Percentiles rank a stretch among this genome's conserved stretches.
These are phyloP conservation scores for Mortierella sp. DNA, from an alignment of 371 early-diverging fungal species.

Conservation along the genomic window DNA sequence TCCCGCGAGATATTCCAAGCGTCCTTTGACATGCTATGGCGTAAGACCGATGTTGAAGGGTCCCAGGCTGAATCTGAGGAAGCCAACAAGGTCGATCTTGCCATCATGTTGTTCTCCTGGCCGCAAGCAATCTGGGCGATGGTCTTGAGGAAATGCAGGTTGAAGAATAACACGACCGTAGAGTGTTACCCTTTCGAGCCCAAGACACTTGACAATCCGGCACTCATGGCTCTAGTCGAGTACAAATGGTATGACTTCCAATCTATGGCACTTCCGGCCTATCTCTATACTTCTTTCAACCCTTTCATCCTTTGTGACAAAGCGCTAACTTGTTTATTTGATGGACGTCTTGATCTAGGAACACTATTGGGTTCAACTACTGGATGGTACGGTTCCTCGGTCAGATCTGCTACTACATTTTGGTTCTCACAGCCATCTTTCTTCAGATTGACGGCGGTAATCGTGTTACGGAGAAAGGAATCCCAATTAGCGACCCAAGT, in stretches of 20 bases:
- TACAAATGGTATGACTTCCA: slow-evolving; percentile 20
- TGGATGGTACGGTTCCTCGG: slow-evolving; percentile 5
- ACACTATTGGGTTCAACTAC: slow-evolving; percentile 19
- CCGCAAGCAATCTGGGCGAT: background rate
- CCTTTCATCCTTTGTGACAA: too few species aligned
- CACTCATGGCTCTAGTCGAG: slow-evolving; percentile 18
- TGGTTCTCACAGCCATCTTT: slow-evolving; percentile 7
- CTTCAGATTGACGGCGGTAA: slow-evolving; percentile 5
- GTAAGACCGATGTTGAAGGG: background rate
- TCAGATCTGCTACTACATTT: slow-evolving; percentile 8
- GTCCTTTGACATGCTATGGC: slow-evolving; percentile 16
- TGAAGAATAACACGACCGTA: background rate
- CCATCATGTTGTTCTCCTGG: background rate
- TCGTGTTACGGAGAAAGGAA: background rate
- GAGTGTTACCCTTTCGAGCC: background rate
- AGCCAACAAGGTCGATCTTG: background rate
- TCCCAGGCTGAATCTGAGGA: background rate
- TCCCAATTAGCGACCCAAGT: too few species aligned
- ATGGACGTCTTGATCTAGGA: too few species aligned
- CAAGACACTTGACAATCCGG: slow-evolving; percentile 18
- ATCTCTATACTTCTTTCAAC: too few species aligned
- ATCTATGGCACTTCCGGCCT: too few species aligned
- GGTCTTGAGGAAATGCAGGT: background rate
- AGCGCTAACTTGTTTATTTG: too few species aligned
- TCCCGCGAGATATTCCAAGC: slow-evolving; percentile 12